Evolutionary conservation across 2,329 filamentous ascomycete genomes (phyloP), one percentile per base, ranked within the genome.

Genomic region (Aspergillus persii): DNA sequence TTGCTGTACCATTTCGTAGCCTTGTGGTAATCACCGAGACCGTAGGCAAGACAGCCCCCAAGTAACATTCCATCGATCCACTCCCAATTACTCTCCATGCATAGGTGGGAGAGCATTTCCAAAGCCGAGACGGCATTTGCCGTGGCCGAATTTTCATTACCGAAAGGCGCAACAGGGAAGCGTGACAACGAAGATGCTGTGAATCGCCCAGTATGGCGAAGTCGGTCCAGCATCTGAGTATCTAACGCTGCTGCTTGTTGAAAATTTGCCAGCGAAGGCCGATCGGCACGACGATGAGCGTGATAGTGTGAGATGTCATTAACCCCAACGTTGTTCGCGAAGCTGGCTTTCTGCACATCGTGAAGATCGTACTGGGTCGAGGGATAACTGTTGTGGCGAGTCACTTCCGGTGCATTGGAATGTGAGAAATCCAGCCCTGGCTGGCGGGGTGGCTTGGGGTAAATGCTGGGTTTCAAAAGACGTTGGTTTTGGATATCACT

Each of bases 51-150:
- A 76, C 95, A 98, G 2, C 95, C 95, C 44, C 90, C 92, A 6
- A 98, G 81, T 44, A 98, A 81, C 80, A 98, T 93, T 2, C 95
- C 95, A 71, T 98, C 94, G 55, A 92, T 84, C 95, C 95, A 99
- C 67, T 87, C 85, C 90, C 91, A 95, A 8, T 83, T 84, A 68
- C 89, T 91, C 72, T 94, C 89, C 68, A 90, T 86, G 71, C 92
- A 96, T 6, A 96, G 77, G 63, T 82, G 85, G 15, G 86, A 87
- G 23, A 96, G 80, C 68, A 92, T 85, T 41, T 90, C 85, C 23
- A 96, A 76, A 2, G 90, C 89, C 6, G 84, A 80, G 50, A 81
- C 84, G 8, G 91, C 91, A 63, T 82, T 84, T 56, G 80, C 74
- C 26, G 83, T 70, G 3, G 83, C 80, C 1, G 81, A 80, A 9